These are phyloP conservation scores for Chaetomiaceae sp. DNA, from an alignment of 2,329 filamentous ascomycete genomes.

Conservation along the genomic window DNA sequence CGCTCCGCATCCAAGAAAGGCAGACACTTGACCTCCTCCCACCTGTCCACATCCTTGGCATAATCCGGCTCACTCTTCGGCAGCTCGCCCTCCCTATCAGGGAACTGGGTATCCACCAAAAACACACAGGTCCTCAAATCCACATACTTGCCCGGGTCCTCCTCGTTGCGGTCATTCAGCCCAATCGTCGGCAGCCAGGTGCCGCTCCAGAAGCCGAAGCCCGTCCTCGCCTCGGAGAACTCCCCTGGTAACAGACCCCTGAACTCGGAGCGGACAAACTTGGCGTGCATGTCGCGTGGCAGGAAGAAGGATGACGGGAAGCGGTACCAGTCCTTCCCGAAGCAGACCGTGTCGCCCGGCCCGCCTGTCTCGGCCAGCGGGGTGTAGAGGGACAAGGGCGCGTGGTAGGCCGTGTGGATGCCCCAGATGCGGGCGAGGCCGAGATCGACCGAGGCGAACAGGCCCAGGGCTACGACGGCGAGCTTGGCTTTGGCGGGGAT, in stretches of 20 bases:
- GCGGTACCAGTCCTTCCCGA: constrained; percentile 97
- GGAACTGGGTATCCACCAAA: constrained; percentile 82
- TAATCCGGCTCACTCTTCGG: constrained; percentile 78
- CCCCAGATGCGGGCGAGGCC: constrained; percentile 71
- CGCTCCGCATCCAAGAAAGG: constrained; percentile 74
- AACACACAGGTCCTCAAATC: constrained; percentile 73
- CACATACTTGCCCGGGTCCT: constrained; percentile 83
- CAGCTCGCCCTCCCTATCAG: constrained; percentile 37
- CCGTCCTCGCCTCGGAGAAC: constrained; percentile 69
- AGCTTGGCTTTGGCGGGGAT: constrained; percentile 76
- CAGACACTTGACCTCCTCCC: constrained; percentile 72
- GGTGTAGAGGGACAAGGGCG: constrained; percentile 67
- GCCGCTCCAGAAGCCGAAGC: constrained; percentile 73
- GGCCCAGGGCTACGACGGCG: constrained; percentile 51
- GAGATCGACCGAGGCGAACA: constrained; percentile 61
- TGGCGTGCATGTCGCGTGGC: constrained; percentile 75
- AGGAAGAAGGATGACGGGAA: constrained; percentile 93
- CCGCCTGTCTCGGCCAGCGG: constrained; percentile 57
- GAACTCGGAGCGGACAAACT: constrained; percentile 90
- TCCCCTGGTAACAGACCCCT: constrained; percentile 83
- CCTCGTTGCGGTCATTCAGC: constrained; percentile 88
- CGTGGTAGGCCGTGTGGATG: constrained; percentile 75
- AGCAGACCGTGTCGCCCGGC: constrained; percentile 69
- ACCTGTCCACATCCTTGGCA: constrained; percentile 65
- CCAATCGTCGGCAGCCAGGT: constrained; percentile 77